Conservation (phyloP, 1,284 basidiomycete species). For the Gastroboletus turbinatus region DNA sequence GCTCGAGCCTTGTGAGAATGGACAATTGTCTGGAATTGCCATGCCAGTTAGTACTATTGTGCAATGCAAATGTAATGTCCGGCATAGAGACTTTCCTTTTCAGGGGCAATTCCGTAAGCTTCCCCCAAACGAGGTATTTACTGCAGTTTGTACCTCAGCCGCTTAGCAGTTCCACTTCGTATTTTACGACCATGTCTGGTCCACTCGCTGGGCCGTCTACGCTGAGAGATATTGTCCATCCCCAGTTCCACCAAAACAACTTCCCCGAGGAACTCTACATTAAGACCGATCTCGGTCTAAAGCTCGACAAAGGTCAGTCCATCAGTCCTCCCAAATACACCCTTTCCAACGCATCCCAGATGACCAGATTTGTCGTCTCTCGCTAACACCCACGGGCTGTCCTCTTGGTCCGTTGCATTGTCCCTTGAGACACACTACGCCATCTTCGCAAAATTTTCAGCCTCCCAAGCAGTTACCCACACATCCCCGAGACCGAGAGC, state of each 20-base stretch:
- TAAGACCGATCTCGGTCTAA: constrained; percentile 83
- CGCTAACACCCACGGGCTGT: constrained; percentile 79
- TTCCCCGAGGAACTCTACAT: constrained; percentile 83
- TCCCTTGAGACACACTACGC: constrained; percentile 86
- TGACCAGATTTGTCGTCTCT: constrained; percentile 87
- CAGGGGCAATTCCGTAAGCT: neutral
- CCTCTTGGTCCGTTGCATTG: constrained; percentile 86
- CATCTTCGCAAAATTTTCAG: constrained; percentile 85
- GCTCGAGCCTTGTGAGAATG: neutral
- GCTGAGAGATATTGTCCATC: constrained; percentile 75
- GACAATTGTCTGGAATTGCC: neutral
- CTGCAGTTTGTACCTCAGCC: neutral
- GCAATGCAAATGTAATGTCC: neutral
- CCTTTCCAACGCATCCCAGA: constrained; percentile 47
- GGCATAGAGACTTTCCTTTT: neutral
- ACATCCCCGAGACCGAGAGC: constrained; percentile 82
- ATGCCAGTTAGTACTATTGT: neutral
- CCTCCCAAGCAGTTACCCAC: constrained; percentile 78
- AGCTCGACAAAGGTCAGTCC: constrained; percentile 85
- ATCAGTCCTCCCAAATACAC: neutral
- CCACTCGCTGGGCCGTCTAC: constrained; percentile 63
- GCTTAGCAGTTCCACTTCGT: neutral
- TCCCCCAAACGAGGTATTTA: neutral
- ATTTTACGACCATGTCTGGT: constrained; percentile 38
- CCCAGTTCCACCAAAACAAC: constrained; percentile 93